These are phyloP conservation scores for Pichia insulana DNA, from an alignment of 805 yeast genomes.

Conservation along the genomic window DNA sequence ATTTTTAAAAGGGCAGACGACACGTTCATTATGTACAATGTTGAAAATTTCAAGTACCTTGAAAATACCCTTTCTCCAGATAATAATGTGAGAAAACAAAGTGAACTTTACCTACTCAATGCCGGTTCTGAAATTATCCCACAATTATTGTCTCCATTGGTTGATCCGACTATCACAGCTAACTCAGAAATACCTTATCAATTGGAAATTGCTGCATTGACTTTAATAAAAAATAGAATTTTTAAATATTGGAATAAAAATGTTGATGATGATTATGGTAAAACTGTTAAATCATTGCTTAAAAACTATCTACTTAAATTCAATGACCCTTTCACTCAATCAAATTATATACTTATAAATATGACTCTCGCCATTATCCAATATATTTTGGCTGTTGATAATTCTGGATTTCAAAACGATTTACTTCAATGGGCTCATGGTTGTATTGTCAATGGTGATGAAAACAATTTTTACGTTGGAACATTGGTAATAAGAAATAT, in stretches of 20 bases:
- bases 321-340: constrained; percentile 1
- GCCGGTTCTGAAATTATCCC: neutral
- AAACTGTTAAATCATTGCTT: constrained; percentile 1
- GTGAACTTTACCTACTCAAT: constrained; percentile 29
- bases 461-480: constrained; percentile 51
- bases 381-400: constrained; percentile 37
- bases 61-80: constrained; percentile 43
- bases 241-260: constrained; percentile 1
- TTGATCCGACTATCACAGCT: neutral
- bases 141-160: neutral
- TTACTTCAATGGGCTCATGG: constrained; percentile 38
- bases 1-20: too few species aligned
- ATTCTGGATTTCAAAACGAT: constrained; percentile 42
- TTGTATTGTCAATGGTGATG: constrained; percentile 34
- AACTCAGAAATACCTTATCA: neutral
- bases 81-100: constrained; percentile 31
- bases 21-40: too few species aligned
- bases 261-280: neutral
- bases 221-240: constrained; percentile 6
- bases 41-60: constrained; percentile 24
- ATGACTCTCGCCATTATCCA: constrained; percentile 41
- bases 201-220: constrained; percentile 1
- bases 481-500: constrained; percentile 63
- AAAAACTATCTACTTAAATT: constrained; percentile 1
- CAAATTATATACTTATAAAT: neutral